These are phyloP conservation scores for Kwoniella pini DNA, from an alignment of 768 basidiomycete species.

Conservation along the genomic window DNA sequence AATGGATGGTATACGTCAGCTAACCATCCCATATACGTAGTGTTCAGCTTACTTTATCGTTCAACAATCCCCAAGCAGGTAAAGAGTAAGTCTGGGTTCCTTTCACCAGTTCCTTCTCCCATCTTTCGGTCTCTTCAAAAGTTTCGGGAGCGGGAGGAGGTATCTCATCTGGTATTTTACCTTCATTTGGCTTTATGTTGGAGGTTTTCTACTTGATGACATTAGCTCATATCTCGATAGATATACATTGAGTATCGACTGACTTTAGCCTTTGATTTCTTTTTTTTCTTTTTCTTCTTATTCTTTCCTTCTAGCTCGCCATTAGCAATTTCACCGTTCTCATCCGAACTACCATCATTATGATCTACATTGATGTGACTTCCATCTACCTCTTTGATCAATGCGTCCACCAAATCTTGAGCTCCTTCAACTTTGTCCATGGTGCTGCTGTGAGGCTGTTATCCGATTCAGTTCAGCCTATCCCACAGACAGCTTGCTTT, in stretches of 20 bases:
- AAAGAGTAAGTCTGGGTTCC: constrained; percentile 4
- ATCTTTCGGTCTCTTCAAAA: constrained; percentile 20
- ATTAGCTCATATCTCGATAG: no score
- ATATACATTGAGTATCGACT: no score
- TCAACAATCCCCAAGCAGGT: constrained; percentile 21
- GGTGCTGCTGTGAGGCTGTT: no score
- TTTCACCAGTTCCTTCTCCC: constrained; percentile 25
- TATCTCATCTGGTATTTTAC: constrained; percentile 19
- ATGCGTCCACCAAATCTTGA: neutral
- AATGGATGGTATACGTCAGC: neutral
- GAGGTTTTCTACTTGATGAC: neutral
- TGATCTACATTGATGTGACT: neutral
- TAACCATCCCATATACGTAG: no score
- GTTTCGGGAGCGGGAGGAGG: constrained; percentile 20
- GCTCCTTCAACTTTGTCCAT: neutral
- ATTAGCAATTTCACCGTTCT: neutral
- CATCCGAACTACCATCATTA: constrained; percentile 2
- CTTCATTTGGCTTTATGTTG: neutral
- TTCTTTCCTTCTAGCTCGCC: neutral
- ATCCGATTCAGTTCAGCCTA: no score
- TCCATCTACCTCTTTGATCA: neutral
- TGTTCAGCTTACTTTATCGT: constrained; percentile 7
- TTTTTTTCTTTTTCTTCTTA: constrained; percentile 15
- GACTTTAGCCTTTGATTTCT: constrained; percentile 21
- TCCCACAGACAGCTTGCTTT: no score